Base-by-base conservation (phyloP, 2,329 filamentous ascomycete genomes). In the Fusarium fracticaudum region DNA sequence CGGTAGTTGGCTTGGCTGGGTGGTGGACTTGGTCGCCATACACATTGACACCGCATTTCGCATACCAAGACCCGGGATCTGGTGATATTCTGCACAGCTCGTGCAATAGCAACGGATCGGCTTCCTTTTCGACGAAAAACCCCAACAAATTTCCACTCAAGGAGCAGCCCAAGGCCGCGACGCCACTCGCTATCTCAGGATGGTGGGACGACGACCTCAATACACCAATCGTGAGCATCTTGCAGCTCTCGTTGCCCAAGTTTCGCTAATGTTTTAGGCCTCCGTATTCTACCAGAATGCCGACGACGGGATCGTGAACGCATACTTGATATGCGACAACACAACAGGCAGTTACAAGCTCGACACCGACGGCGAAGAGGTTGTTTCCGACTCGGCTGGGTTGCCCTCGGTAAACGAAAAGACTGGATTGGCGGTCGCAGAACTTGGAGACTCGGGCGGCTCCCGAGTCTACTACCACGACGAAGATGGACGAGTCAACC, bases 381-480 rank as follows among this genome's bases (percentile, higher is more conserved):
- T 64, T 13, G 50, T 75, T 14, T 73, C 70, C 35, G 57, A 73
- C 4, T 41, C 51, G 22, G 54, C 60, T 12, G 48, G 41, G 6
- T 24, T 54, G 4, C 72, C 73, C 5, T 75, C 73, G 9, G 58
- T 75, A 17, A 57, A 75, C 57, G 73, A 75, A 44, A 64, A 71
- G 31, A 71, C 73, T 8, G 69, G 72, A 33, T 41, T 75, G 20
- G 58, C 69, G 8, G 41, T 75, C 3, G 67, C 71, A 6, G 73
- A 75, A 26, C 66, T 75, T 8, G 73, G 73, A 14, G 72, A 75
- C 8, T 53, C 47, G 8, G 73, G 73, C 6, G 73, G 73, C 7
- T 75, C 69, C 29, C 62, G 73, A 22, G 35, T 75, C 22, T 75
- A 75, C 11, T 75, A 75, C 41, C 73, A 75, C 26, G 72, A 75